A percentile compares a stretch with the other conserved stretches of the same genome.
Evolutionary conservation across 768 basidiomycete genomes (phyloP).

Genomic region (Phylloporus sp.): DNA sequence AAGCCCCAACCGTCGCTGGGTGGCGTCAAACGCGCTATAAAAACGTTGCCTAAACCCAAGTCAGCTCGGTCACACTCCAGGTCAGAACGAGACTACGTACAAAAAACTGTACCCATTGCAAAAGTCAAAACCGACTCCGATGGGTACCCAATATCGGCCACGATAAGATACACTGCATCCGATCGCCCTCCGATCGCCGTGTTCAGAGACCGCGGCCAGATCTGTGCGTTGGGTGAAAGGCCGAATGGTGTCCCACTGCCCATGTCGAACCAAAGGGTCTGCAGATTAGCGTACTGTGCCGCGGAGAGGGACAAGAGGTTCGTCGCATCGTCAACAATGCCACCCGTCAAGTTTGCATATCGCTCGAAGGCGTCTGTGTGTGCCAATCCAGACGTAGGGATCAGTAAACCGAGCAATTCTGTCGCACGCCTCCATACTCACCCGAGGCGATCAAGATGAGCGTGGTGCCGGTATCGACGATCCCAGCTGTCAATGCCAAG

Average conservation of each 20-base stretch:
- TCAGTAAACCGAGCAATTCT: background rate
- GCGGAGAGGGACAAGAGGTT: conserved; percentile 25
- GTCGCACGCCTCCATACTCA: conserved; percentile 1
- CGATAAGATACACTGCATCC: conserved; percentile 21
- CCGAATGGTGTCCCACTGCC: conserved; percentile 10
- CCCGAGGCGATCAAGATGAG: conserved; percentile 21
- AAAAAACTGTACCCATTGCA: conserved; percentile 10
- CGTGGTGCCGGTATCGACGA: conserved; percentile 33
- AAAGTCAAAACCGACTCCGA: conserved; percentile 17
- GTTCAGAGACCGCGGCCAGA: conserved; percentile 30
- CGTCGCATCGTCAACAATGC: conserved; percentile 17
- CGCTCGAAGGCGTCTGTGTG: conserved; percentile 19
- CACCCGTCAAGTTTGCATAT: conserved; percentile 25
- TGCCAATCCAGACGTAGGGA: background rate
- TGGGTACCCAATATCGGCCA: conserved; percentile 10
- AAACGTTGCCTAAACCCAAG: conserved; percentile 31
- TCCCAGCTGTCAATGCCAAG: conserved; percentile 26
- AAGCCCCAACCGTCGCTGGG: conserved; percentile 37
- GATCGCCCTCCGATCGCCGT: conserved; percentile 20
- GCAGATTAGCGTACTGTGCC: conserved; percentile 19
- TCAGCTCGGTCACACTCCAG: background rate
- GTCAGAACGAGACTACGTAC: background rate
- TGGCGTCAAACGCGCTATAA: conserved; percentile 39
- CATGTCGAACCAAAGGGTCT: conserved; percentile 26
- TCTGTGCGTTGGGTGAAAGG: conserved; percentile 25